A percentile compares a stretch with the other conserved stretches of the same genome.
Evolutionary conservation across 2,329 filamentous ascomycete species (phyloP).

Genomic region (Microcyclospora pomicola): DNA sequence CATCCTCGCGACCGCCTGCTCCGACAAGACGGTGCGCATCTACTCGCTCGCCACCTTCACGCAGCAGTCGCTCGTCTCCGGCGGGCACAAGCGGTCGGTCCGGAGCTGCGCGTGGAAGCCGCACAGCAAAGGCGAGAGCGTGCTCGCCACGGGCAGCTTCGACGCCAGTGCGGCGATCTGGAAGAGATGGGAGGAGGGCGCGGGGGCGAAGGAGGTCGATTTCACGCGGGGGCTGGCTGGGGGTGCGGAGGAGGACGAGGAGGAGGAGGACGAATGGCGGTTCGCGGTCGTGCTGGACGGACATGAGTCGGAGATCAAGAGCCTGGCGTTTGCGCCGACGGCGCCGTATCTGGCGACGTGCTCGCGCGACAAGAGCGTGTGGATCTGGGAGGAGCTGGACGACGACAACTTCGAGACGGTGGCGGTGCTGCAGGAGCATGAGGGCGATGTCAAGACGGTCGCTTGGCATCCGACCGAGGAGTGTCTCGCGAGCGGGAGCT

Average conservation of each 20-base stretch:
- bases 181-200: conserved; percentile 50
- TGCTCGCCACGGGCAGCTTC: conserved; percentile 84
- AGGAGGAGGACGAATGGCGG: conserved; percentile 62
- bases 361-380: conserved; percentile 82
- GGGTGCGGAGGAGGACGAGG: conserved; percentile 21
- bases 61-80: conserved; percentile 64
- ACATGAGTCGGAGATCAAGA: conserved; percentile 87
- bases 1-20: conserved; percentile 75
- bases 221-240: conserved; percentile 20
- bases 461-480: conserved; percentile 75
- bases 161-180: conserved; percentile 71
- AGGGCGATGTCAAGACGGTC: conserved; percentile 88
- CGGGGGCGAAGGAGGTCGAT: conserved; percentile 14
- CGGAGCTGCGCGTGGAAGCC: conserved; percentile 82
- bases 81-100: conserved; percentile 85
- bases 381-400: conserved; percentile 96
- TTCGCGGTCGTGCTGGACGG: conserved; percentile 87
- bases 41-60: conserved; percentile 75
- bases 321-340: conserved; percentile 57
- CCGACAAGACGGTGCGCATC: conserved; percentile 73
- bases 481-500: conserved; percentile 77
- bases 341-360: conserved; percentile 79
- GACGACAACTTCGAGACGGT: conserved; percentile 97
- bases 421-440: conserved; percentile 85
- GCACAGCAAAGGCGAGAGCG: conserved; percentile 46